Base-by-base conservation (phyloP, 495 filamentous ascomycete species). In the Penicillium paradoxum region DNA sequence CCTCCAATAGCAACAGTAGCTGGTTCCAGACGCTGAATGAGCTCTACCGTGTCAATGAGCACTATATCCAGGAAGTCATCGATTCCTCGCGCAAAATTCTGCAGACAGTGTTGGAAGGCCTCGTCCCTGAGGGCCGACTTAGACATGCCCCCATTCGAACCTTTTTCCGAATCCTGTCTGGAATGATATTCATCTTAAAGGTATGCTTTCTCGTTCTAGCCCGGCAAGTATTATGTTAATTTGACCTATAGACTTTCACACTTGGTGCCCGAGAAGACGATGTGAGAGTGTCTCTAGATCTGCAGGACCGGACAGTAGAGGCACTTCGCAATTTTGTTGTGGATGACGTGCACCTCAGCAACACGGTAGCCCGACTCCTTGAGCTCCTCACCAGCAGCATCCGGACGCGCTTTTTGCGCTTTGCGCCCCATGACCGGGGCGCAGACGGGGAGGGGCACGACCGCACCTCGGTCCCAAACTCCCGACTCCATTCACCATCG, bases 311-410 rank as follows among this genome's bases (percentile, higher is more conserved):
- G 14, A 89, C 88, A 0, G 84, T 95, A 1, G 77, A 87, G 55
- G 91, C 89, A 18, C 76, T 98, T 19, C 82, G 87, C 19, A 88
- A 82, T 50, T 92, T 85, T 46, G 89, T 95, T 1, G 92, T 97
- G 6, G 93, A 98, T 65, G 93, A 97, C 60, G 89, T 98, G 17
- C 93, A 98, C 69, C 79, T 98, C n/a, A 92, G 85, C 27, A 89
- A 91, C 45, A 84, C 90, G 11, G 96, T 97, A 58, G 89, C 92
- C n/a, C 90, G 96, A 55, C 80, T 97, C 43, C 79, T 97, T 1
- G 88, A 95, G 64, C 85, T 85, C 7, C 71, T 95, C 42, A 91
- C 88, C 3, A 81, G 81, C 22, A 81, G 86, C 38, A 79, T 93
- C 46, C 79, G 86, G 18, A 83, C 82, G 45, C 80, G 87, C 13